Percentiles rank a stretch among this genome's conserved stretches.
Conservation (phyloP, 768 basidiomycete species). For the Termitomyces sp. region DNA sequence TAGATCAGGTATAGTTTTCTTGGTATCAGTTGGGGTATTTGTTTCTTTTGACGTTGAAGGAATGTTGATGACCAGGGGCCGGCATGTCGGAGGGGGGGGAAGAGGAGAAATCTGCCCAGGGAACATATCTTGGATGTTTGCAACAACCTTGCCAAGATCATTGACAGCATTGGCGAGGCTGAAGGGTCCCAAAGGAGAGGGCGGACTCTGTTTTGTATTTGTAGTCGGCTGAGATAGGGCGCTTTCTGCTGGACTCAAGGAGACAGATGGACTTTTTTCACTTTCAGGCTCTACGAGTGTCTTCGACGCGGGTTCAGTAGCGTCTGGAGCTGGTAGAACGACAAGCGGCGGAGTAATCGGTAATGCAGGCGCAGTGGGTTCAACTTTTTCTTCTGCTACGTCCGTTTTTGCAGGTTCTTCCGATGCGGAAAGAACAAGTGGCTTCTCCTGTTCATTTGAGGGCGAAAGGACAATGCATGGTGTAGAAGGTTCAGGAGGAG, state of each 20-base stretch:
- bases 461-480: slow-evolving; percentile 9
- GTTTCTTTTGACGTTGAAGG: not conserved
- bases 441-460: not conserved
- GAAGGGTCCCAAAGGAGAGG: slow-evolving; percentile 16
- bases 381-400: not conserved
- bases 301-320: too few species aligned
- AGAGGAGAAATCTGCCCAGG: slow-evolving; percentile 17
- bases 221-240: not conserved
- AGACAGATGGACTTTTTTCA: not conserved
- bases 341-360: not conserved
- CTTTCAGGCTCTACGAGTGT: not conserved
- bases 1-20: slow-evolving; percentile 7
- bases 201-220: not conserved
- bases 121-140: slow-evolving; percentile 18
- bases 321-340: not conserved
- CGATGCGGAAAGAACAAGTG: not conserved
- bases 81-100: slow-evolving; percentile 5
- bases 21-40: not conserved
- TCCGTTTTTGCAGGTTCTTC: not conserved
- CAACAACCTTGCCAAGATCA: slow-evolving; percentile 15
- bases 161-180: slow-evolving; percentile 15
- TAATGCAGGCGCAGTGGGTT: not conserved
- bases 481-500: not conserved
- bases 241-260: not conserved
- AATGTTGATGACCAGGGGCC: slow-evolving; percentile 7